Conservation (phyloP, 306 rosid species). For the Begonia loranthoides region DNA sequence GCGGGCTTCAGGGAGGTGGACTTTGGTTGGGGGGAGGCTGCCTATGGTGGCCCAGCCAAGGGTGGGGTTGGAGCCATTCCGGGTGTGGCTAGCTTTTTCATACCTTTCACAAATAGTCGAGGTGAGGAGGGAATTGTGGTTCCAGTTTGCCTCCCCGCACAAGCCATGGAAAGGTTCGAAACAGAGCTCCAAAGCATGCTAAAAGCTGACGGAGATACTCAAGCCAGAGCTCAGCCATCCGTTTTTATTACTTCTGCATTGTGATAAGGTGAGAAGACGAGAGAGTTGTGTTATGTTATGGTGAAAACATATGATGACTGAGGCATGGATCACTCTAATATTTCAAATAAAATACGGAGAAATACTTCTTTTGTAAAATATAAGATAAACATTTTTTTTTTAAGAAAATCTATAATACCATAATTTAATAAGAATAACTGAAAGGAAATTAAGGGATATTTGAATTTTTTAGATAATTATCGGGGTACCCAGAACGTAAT, state of each 20-base stretch:
- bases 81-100: conserved; percentile 1
- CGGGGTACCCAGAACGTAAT: no score
- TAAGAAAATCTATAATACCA: no score
- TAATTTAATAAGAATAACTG: no score
- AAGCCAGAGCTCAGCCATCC: background rate
- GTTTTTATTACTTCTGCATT: conserved; percentile 1
- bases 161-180: conserved; percentile 26
- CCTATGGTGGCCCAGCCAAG: conserved; percentile 16
- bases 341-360: no score
- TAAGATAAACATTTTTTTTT: no score
- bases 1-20: conserved; percentile 2
- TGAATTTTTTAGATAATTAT: no score
- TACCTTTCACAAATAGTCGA: background rate
- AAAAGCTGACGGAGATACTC: background rate
- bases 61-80: conserved; percentile 23
- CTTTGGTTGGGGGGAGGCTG: conserved; percentile 44
- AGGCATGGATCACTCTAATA: no score
- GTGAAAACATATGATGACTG: no score
- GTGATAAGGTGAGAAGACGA: background rate
- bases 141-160: conserved; percentile 20
- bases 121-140: conserved; percentile 29
- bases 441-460: no score
- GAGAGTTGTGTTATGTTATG: no score
- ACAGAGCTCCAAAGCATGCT: conserved; percentile 10
- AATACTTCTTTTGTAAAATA: no score